Conservation (phyloP, 495 filamentous ascomycete genomes). For the Entonaema liquescens region DNA sequence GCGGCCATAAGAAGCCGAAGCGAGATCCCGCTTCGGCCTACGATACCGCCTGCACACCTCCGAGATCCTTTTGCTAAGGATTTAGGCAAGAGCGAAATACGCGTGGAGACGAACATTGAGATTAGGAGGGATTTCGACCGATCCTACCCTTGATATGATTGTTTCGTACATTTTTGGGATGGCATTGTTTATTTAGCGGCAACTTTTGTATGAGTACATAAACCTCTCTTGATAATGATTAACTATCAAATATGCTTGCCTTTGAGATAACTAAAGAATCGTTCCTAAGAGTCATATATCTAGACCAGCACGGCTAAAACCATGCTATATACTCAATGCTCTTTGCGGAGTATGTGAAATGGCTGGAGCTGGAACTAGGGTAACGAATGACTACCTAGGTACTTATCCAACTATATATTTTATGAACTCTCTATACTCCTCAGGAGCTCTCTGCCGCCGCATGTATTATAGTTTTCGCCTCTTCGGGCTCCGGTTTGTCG, state of each 20-base stretch:
- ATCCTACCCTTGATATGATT: conserved; percentile 2
- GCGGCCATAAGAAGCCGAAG: not conserved
- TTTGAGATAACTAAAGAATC: too few species aligned
- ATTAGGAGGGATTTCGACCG: conserved; percentile 5
- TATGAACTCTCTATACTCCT: not conserved
- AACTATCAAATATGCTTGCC: too few species aligned
- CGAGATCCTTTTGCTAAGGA: not conserved
- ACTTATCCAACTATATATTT: too few species aligned
- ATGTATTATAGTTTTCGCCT: not conserved
- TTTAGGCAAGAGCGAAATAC: not conserved
- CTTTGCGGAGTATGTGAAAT: too few species aligned
- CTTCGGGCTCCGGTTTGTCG: not conserved
- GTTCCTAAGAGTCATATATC: too few species aligned
- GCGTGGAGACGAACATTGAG: conserved; percentile 12
- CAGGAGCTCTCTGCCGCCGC: not conserved
- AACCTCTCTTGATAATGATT: too few species aligned
- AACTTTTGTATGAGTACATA: too few species aligned
- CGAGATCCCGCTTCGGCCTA: not conserved
- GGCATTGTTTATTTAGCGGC: not conserved
- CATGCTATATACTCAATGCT: too few species aligned
- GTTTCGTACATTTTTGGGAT: not conserved
- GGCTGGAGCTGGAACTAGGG: too few species aligned
- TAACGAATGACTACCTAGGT: too few species aligned
- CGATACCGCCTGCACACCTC: not conserved
- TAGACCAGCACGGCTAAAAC: too few species aligned